Conservation (phyloP, 1,139 yeast species). For the Suhomyces coccinellae region DNA sequence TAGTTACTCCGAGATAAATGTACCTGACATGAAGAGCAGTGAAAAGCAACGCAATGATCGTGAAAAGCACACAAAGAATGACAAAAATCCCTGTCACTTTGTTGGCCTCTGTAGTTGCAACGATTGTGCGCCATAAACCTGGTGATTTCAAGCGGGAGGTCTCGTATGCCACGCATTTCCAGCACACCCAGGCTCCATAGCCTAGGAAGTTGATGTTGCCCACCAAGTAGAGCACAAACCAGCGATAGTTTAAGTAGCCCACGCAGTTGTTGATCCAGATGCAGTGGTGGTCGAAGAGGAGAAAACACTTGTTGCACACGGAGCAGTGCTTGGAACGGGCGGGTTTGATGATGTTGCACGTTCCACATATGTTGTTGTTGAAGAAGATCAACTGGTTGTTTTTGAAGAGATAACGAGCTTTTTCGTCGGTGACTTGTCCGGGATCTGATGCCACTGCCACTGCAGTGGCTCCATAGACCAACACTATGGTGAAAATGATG, state of each 20-base stretch:
- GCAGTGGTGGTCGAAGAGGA: constrained; percentile 87
- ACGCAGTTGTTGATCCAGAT: constrained; percentile 93
- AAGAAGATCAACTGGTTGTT: constrained; percentile 63
- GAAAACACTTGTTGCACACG: constrained; percentile 65
- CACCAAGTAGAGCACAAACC: constrained; percentile 63
- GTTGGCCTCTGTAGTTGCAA: constrained; percentile 32
- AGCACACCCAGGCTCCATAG: constrained; percentile 59
- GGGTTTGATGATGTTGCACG: constrained; percentile 72
- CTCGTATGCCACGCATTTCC: constrained; percentile 18
- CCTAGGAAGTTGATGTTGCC: constrained; percentile 55
- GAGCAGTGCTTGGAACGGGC: constrained; percentile 92
- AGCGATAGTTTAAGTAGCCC: constrained; percentile 72
- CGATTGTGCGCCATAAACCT: constrained; percentile 30
- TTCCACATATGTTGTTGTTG: constrained; percentile 40
- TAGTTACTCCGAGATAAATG: constrained; percentile 81
- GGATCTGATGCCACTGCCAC: constrained; percentile 58
- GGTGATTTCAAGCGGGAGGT: constrained; percentile 14
- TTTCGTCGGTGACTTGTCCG: constrained; percentile 35
- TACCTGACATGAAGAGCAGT: constrained; percentile 60
- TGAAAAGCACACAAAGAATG: constrained; percentile 54
- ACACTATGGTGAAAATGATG: constrained; percentile 32
- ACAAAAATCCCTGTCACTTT: constrained; percentile 53
- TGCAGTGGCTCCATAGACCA: constrained; percentile 36
- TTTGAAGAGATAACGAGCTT: constrained; percentile 21
- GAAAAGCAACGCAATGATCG: constrained; percentile 57